Base-by-base conservation (phyloP, 768 basidiomycete genomes). In the Termitomyces eurrhizus region DNA sequence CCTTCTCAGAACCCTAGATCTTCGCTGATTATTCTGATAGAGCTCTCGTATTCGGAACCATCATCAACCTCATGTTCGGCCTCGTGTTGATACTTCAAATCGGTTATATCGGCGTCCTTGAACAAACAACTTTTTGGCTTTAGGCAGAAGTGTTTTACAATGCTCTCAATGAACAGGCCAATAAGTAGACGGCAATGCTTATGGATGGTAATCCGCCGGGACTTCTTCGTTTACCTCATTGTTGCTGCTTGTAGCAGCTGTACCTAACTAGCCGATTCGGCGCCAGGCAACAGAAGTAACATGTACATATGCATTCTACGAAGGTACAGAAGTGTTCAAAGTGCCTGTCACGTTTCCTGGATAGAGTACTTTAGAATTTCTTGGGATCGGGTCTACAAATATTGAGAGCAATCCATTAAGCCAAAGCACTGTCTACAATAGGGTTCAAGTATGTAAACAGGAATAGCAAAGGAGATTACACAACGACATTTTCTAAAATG, bases 61-160 rank as follows among this genome's bases (percentile, higher is more conserved):
- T 35, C 32, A 39, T 52, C 41, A 57, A 69, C 77, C 77, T 75
- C 77, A 74, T 78, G 75, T 72, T 73, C 65, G 56, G 60, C 67
- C 77, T 69, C 77, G 74, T 78, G 75, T 72, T 75, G 73, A 75
- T 75, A 62, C 14, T 21, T 42, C 48, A 61, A 29, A 45, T 64
- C 57, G 59, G 57, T 45, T 45, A 52, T 52, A 59, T 63, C 56
- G 33, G 35, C 6, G 41, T 62, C 58, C 46, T 58, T 21, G 16
- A 4, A 39, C 14, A n/a, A 46, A 56, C 57, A 35, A 16, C 2
- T 52, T 18, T 42, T 39, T 42, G 13, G 36, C 36, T 21, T 36
- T 50, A 57, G 56, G 58, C 55, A 53, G 62, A 60, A 49, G 46
- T 7, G 49, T 51, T 51, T 32, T 16, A 52, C 24, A 44, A 21